These are phyloP conservation scores for Xylariaceae sp. DNA, from an alignment of 2,329 filamentous ascomycete genomes.

Conservation along the genomic window DNA sequence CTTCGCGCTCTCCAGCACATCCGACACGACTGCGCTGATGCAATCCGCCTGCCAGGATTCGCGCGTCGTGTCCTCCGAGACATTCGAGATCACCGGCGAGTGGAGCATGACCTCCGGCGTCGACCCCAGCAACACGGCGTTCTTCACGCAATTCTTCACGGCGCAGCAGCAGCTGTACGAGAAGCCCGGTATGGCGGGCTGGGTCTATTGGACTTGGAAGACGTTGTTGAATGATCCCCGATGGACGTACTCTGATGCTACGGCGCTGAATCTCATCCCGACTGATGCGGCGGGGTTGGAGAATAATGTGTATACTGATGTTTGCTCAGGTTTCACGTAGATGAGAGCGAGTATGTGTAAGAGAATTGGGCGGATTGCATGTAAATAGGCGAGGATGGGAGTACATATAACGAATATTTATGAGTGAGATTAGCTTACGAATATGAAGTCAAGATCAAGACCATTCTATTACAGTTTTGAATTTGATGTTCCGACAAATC, in stretches of 20 bases:
- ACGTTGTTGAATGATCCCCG: constrained; percentile 21
- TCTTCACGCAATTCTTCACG: constrained; percentile 21
- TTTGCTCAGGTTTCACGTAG: constrained; percentile 21
- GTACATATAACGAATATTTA: too few species aligned
- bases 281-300: constrained; percentile 20
- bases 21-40: constrained; percentile 16
- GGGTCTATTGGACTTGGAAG: constrained; percentile 25
- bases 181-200: constrained; percentile 21
- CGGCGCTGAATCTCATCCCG: constrained; percentile 15
- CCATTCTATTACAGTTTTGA: too few species aligned
- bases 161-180: constrained; percentile 25
- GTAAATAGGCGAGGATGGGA: too few species aligned
- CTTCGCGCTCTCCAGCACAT: constrained; percentile 28
- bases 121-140: constrained; percentile 12
- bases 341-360: background rate
- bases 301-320: constrained; percentile 23
- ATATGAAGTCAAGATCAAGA: too few species aligned
- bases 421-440: too few species aligned
- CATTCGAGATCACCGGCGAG: constrained; percentile 21
- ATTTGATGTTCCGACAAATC: too few species aligned
- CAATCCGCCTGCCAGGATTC: constrained; percentile 21
- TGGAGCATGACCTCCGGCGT: constrained; percentile 24
- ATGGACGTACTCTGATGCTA: constrained; percentile 24
- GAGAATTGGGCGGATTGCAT: too few species aligned
- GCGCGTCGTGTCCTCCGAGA: constrained; percentile 18